These are phyloP conservation scores for Euphrasia confusa DNA, from an alignment of 257 asterid genomes.

Conservation along the genomic window DNA sequence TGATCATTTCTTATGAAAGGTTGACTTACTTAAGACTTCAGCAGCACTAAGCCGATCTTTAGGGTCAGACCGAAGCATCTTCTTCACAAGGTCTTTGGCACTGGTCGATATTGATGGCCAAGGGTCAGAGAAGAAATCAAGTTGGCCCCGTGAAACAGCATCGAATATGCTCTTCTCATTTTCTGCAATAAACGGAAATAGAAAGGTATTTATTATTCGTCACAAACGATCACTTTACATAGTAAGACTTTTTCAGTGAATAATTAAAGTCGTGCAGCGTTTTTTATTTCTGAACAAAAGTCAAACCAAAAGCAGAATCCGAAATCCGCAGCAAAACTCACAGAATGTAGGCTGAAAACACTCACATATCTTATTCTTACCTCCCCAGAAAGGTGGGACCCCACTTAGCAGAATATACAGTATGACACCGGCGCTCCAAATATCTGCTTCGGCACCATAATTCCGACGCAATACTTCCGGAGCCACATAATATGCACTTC, in stretches of 20 bases:
- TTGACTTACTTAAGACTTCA: constrained; percentile 73
- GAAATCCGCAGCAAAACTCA: neutral
- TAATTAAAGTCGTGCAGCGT: too few relatives aligned
- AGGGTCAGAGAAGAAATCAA: constrained; percentile 76
- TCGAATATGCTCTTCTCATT: constrained; percentile 83
- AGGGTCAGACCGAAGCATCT: constrained; percentile 87
- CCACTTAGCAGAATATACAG: constrained; percentile 77
- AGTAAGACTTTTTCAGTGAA: neutral
- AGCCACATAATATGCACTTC: constrained; percentile 90
- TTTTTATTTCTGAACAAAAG: neutral
- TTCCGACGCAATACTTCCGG: constrained; percentile 80
- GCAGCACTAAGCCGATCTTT: constrained; percentile 60
- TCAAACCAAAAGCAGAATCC: neutral
- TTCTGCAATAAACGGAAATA: constrained; percentile 45
- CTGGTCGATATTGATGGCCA: constrained; percentile 97
- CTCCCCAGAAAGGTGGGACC: constrained; percentile 96
- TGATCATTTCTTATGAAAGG: constrained; percentile 1
- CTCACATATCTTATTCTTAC: constrained; percentile 22
- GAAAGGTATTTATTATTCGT: neutral
- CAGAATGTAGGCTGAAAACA: too few relatives aligned
- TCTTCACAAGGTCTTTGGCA: constrained; percentile 93
- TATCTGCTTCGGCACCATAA: constrained; percentile 81
- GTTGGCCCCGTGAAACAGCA: constrained; percentile 71
- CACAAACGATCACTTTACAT: too few relatives aligned
- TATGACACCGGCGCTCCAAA: constrained; percentile 93